Evolutionary conservation across 192 early-diverging fungal genomes (phyloP), one percentile per base, ranked within the genome.

Genomic region (Coemansia sp.): DNA sequence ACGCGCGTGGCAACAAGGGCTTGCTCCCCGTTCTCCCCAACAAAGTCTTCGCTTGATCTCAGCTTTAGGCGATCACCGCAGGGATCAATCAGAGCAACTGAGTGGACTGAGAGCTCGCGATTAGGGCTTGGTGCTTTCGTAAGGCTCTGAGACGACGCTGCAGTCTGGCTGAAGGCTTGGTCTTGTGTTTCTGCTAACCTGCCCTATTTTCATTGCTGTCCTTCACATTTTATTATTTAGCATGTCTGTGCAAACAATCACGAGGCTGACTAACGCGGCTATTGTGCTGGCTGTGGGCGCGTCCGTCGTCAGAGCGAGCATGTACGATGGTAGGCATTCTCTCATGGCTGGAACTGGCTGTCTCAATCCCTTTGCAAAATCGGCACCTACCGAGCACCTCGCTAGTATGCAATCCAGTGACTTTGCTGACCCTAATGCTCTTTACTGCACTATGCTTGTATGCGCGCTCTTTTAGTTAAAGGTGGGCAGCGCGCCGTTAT

Each of bases 401-500:
- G n/a, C n/a, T n/a, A n/a, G n/a, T n/a, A n/a, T n/a, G n/a, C n/a
- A n/a, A n/a, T n/a, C n/a, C n/a, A n/a, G n/a, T n/a, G n/a, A n/a
- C n/a, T n/a, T n/a, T n/a, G n/a, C n/a, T n/a, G n/a, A n/a, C n/a
- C n/a, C n/a, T n/a, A n/a, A n/a, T n/a, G n/a, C n/a, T n/a, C n/a
- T n/a, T n/a, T n/a, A n/a, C n/a, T n/a, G n/a, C n/a, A n/a, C n/a
- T 7, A 11, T 35, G 18, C 15, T n/a, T 38, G 15, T 49, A 22
- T 40, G 37, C 35, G 22, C 29, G 9, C n/a, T 14, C 11, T 19
- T 18, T 64, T 69, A 92, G 96, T 99, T 47, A 87, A 94, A 74
- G 96, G 93, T 62, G 96, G 96, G 35, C 80, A 93, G 58, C 88
- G 96, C 51, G 96, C 94, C 0, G 93, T 99, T 29, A 90, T 99